Percentiles rank a stretch among this genome's conserved stretches.
phyloP scores from a whole-genome alignment of 2,329 filamentous ascomycete genomes.

The Erysiphe pulchra region DNA sequence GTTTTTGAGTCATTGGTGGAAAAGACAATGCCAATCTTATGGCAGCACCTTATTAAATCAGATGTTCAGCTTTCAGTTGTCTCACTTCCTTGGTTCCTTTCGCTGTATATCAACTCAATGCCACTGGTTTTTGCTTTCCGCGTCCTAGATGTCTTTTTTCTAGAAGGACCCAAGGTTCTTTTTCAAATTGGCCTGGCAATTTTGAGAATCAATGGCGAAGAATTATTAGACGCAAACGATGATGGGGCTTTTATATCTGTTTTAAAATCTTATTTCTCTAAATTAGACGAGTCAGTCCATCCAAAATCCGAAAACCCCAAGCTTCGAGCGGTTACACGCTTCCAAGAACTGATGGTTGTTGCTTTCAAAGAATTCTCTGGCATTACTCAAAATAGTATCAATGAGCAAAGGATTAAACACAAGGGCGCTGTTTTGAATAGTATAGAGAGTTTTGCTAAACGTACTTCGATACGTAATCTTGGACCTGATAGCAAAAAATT shows the following conservation, averaged over 20 bases:
- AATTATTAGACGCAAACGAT: conserved; percentile 74
- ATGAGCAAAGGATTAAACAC: conserved; percentile 70
- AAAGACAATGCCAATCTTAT: conserved; percentile 93
- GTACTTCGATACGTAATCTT: conserved; percentile 84
- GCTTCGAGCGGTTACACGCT: conserved; percentile 74
- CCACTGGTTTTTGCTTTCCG: conserved; percentile 91
- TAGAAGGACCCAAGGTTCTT: conserved; percentile 88
- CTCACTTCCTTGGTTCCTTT: conserved; percentile 92
- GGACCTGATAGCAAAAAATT: conserved; percentile 88
- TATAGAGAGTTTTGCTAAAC: conserved; percentile 91
- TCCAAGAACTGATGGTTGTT: conserved; percentile 96
- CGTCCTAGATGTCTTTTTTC: conserved; percentile 91
- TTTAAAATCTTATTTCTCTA: conserved; percentile 79
- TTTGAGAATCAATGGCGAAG: conserved; percentile 85
- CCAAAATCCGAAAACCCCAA: conserved; percentile 91
- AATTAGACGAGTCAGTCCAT: conserved; percentile 84
- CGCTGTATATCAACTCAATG: conserved; percentile 98
- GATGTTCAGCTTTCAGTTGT: conserved; percentile 95
- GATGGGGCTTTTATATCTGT: conserved; percentile 95
- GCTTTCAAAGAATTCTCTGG: conserved; percentile 95
- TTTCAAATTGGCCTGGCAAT: conserved; percentile 97
- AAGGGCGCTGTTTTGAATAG: conserved; percentile 86
- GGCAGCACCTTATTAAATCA: conserved; percentile 92
- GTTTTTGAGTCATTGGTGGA: conserved; percentile 97
- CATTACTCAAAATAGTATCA: conserved; percentile 81